Conservation (phyloP, 2,329 filamentous ascomycete genomes). For the Neonectria coccinea region DNA sequence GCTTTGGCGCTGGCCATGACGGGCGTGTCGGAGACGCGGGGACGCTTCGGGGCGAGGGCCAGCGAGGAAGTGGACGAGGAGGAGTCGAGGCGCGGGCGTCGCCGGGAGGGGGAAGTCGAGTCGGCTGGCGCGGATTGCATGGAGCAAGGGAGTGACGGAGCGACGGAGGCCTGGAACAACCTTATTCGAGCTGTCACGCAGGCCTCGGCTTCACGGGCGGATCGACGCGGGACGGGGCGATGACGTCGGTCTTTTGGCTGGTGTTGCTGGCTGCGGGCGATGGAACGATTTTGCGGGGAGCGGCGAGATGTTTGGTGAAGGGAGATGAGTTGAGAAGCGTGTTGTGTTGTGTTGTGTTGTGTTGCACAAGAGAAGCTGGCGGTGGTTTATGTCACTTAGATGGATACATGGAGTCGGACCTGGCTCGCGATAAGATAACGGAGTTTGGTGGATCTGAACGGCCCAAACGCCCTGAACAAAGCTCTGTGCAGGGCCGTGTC, state of each 20-base stretch:
- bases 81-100: slow-evolving; percentile 53
- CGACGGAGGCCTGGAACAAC: slow-evolving; percentile 45
- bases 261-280: not conserved
- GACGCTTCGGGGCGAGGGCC: slow-evolving; percentile 48
- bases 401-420: slow-evolving; percentile 3
- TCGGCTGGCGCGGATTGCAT: slow-evolving; percentile 51
- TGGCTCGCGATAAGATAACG: slow-evolving; percentile 45
- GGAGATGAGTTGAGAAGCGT: not conserved
- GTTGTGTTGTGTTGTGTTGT: not conserved
- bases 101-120: slow-evolving; percentile 51
- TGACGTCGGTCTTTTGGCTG: not conserved
- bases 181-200: slow-evolving; percentile 43
- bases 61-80: slow-evolving; percentile 48
- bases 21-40: slow-evolving; percentile 45
- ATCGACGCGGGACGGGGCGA: slow-evolving; percentile 18
- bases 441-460: slow-evolving; percentile 26
- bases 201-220: slow-evolving; percentile 41
- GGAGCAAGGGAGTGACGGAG: slow-evolving; percentile 25
- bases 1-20: slow-evolving; percentile 53
- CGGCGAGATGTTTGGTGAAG: slow-evolving; percentile 10
- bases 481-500: not conserved
- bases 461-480: not conserved
- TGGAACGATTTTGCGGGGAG: not conserved
- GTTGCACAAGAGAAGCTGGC: slow-evolving; percentile 1
- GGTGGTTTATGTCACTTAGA: slow-evolving; percentile 34